Evolutionary conservation across 768 basidiomycete genomes (phyloP), one percentile per base, ranked within the genome.

Genomic region (Rhodotorula paludigena): DNA sequence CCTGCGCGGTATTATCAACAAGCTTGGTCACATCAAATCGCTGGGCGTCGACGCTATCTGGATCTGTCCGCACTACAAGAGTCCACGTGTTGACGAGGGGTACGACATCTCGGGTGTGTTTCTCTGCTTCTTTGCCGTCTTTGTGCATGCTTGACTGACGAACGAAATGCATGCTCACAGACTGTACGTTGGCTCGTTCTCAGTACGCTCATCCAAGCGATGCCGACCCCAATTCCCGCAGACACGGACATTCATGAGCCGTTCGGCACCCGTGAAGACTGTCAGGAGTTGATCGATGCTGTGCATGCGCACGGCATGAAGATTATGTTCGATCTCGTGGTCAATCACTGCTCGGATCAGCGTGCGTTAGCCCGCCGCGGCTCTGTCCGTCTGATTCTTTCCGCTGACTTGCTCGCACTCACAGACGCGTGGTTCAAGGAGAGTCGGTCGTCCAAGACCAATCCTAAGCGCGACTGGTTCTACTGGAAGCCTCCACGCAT

Each of bases 391-490:
- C 16, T 18, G 5, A 14, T 33, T 38, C 12, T 58, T n/a, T n/a
- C n/a, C n/a, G n/a, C n/a, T n/a, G n/a, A n/a, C n/a, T n/a, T n/a
- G n/a, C n/a, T n/a, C n/a, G n/a, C 47, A 30, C 48, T 28, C 38
- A 68, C 88, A 86, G 88, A 89, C 72, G 81, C 80, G 18, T 89
- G 89, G 88, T 90, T 89, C 79, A 66, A 81, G 39, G 80, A 84
- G 72, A 86, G 86, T 33, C 83, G 71, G 76, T 81, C 78, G 75
- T 84, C 79, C 54, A 80, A 80, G 57, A 76, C 79, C 12, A 80
- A 83, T 74, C 82, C 85, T 0, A 88, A 86, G 76, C 82, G 87
- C 21, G 83, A 89, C 74, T 89, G 87, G 86, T 90, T 88, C 77
- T 82, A 86, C 66, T 89, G 88, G 88, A 82, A 84, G 23, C 84